Evolutionary conservation across 176 grass and related monocot species (phyloP).

Genomic region (Cocos nucifera): DNA sequence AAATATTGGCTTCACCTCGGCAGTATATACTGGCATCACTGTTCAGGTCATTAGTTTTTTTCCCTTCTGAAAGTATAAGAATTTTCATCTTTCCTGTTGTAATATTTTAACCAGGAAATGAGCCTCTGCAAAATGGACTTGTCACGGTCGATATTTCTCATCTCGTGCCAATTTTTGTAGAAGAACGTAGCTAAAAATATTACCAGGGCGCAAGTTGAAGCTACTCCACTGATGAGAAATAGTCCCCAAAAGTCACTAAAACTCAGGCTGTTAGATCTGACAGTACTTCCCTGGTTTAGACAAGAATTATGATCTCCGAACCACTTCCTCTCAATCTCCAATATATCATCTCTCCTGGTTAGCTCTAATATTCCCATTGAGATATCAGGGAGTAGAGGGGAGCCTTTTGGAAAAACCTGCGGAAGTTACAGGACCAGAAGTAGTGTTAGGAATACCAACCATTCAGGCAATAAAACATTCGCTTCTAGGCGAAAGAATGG

Average conservation of each 20-base stretch:
- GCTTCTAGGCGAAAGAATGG: no score
- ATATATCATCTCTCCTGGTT: constrained; percentile 27
- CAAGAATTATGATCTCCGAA: constrained; percentile 21
- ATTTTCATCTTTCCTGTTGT: no score
- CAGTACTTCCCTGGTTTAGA: constrained; percentile 4
- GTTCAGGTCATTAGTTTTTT: no score
- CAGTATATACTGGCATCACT: no score
- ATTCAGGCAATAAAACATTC: no score
- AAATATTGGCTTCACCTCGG: no score
- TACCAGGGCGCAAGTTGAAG: constrained; percentile 26
- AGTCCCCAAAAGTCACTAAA: constrained; percentile 38
- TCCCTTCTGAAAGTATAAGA: no score
- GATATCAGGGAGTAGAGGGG: constrained; percentile 24
- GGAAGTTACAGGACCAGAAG: constrained; percentile 6
- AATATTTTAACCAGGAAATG: no score
- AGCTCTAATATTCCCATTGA: constrained; percentile 47
- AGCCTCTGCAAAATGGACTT: no score
- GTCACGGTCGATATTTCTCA: neutral
- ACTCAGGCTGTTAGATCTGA: constrained; percentile 21
- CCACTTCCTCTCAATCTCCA: constrained; percentile 38
- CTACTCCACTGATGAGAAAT: constrained; percentile 33
- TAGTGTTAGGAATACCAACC: constrained; percentile 10
- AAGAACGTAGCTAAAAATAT: constrained; percentile 28
- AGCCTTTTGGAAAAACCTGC: constrained; percentile 38
- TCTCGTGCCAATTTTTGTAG: constrained; percentile 19